A percentile compares a stretch with the other conserved stretches of the same genome.
These are phyloP conservation scores for Buxus sempervirens DNA, from an alignment of 164 flowering plant species.

Conservation along the genomic window DNA sequence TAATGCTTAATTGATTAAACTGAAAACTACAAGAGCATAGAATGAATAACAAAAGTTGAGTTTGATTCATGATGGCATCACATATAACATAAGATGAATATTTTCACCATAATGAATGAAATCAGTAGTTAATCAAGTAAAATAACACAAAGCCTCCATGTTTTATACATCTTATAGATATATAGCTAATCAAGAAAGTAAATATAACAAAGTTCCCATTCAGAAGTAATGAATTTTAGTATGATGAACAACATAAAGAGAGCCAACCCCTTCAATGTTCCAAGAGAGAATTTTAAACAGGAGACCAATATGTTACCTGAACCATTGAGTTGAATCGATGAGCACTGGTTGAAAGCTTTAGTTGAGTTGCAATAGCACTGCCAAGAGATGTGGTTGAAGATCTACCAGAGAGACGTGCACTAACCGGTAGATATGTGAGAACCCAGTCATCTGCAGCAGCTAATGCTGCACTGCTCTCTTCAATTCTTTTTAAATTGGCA, in stretches of 20 bases:
- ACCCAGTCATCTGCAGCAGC: conserved; percentile 99
- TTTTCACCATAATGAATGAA: neutral
- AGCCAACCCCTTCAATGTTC: neutral
- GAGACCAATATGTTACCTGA: conserved; percentile 53
- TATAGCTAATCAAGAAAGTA: no score
- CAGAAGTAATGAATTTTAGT: no score
- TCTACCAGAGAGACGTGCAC: conserved; percentile 55
- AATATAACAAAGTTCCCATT: no score
- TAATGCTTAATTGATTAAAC: neutral
- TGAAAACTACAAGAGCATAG: conserved; percentile 3
- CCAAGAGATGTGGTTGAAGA: conserved; percentile 36
- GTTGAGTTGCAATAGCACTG: conserved; percentile 43
- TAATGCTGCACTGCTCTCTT: conserved; percentile 86
- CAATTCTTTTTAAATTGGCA: conserved; percentile 85
- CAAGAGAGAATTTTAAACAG: neutral
- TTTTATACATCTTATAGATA: neutral
- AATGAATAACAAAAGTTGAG: neutral
- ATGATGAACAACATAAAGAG: neutral
- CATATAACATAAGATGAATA: neutral
- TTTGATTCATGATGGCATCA: neutral
- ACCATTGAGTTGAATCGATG: conserved; percentile 91
- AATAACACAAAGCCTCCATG: neutral
- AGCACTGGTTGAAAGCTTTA: conserved; percentile 88
- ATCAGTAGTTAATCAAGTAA: neutral
- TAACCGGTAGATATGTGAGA: conserved; percentile 56